Percentiles rank a stretch among this genome's conserved stretches.
These are phyloP conservation scores for Spongiforma sp. DNA, from an alignment of 1,284 basidiomycete species.

Conservation along the genomic window DNA sequence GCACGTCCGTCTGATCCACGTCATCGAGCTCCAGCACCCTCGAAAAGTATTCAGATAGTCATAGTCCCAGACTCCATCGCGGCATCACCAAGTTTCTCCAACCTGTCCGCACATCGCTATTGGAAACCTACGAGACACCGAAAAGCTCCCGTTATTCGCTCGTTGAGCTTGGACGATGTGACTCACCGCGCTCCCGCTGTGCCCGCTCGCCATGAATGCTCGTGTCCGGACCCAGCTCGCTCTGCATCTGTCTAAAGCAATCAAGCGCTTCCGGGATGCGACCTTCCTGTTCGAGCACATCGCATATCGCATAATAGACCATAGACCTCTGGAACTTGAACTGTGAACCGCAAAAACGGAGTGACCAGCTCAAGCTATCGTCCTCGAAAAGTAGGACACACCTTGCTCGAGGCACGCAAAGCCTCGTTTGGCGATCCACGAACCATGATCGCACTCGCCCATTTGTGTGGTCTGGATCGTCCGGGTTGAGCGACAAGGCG, in stretches of 20 bases:
- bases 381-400: not conserved
- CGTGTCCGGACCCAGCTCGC: not conserved
- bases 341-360: not conserved
- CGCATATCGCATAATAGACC: not conserved
- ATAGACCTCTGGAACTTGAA: not conserved
- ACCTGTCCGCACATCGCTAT: not conserved
- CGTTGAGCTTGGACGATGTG: not conserved
- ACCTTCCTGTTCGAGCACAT: not conserved
- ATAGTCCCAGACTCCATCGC: not conserved
- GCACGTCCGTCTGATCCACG: not conserved
- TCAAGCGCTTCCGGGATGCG: not conserved
- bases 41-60: not conserved
- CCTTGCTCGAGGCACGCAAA: not conserved
- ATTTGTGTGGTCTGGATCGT: not conserved
- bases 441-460: not conserved
- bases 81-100: not conserved
- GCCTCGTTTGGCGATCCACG: not conserved
- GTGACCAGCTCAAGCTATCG: not conserved
- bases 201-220: not conserved
- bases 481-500: not conserved
- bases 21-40: not conserved
- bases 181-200: not conserved
- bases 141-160: not conserved
- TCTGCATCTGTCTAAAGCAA: not conserved
- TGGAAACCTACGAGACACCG: not conserved